A percentile compares a stretch with the other conserved stretches of the same genome.
Conservation (phyloP, 2,329 filamentous ascomycete genomes). For the Alternaria ventricosa region DNA sequence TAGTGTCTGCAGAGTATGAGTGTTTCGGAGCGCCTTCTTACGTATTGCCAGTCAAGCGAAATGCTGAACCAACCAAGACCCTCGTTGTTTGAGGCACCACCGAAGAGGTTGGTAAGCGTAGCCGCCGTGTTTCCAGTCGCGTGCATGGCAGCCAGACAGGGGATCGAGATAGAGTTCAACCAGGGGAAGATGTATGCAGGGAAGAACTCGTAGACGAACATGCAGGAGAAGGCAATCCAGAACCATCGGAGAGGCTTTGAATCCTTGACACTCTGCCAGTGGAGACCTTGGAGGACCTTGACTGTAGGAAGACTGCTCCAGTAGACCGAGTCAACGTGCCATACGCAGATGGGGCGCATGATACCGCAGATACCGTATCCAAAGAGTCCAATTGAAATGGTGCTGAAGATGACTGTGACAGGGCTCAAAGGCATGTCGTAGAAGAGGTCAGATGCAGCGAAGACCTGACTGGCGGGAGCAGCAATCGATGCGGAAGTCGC, state of each 20-base stretch:
- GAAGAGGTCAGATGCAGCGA: slow-evolving; percentile 21
- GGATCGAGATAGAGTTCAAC: slow-evolving; percentile 24
- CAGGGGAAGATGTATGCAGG: slow-evolving; percentile 26
- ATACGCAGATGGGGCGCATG: slow-evolving; percentile 21
- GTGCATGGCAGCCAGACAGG: slow-evolving; percentile 20
- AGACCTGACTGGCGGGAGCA: slow-evolving; percentile 21
- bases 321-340: slow-evolving; percentile 24
- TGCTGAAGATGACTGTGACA: slow-evolving; percentile 20
- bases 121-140: slow-evolving; percentile 19
- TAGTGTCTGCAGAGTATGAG: neutral
- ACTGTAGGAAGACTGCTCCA: slow-evolving; percentile 25
- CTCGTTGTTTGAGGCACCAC: slow-evolving; percentile 21
- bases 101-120: slow-evolving; percentile 20
- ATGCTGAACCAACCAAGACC: slow-evolving; percentile 17
- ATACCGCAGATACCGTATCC: slow-evolving; percentile 23
- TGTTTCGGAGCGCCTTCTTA: neutral
- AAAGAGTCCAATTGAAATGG: slow-evolving; percentile 22
- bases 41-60: slow-evolving; percentile 26
- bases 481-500: slow-evolving; percentile 23
- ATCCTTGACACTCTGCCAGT: slow-evolving; percentile 22
- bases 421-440: slow-evolving; percentile 16
- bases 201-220: slow-evolving; percentile 23
- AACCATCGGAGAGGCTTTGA: slow-evolving; percentile 23
- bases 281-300: slow-evolving; percentile 22
- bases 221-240: slow-evolving; percentile 23